These are phyloP conservation scores for Scutellaria barbata DNA, from an alignment of 257 asterid species.

Conservation along the genomic window DNA sequence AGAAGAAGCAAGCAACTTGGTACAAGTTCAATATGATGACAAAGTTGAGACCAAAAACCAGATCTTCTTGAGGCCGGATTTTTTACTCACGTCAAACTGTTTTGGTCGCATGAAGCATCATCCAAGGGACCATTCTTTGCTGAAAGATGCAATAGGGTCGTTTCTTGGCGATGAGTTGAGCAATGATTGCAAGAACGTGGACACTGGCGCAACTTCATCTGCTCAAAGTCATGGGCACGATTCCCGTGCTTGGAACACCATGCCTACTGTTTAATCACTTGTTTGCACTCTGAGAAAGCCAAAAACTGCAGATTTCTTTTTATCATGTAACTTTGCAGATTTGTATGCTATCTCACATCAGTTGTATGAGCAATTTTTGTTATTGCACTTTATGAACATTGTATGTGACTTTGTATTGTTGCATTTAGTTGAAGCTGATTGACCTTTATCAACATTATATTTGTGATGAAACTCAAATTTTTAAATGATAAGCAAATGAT, in stretches of 20 bases:
- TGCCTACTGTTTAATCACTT: slow-evolving; percentile 34
- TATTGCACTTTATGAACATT: too few relatives aligned
- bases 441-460: too few relatives aligned
- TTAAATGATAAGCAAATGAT: too few relatives aligned
- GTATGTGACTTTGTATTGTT: too few relatives aligned
- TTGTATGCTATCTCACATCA: too few relatives aligned
- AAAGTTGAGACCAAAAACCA: slow-evolving; percentile 33
- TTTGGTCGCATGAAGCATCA: slow-evolving; percentile 42
- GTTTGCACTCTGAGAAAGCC: slow-evolving; percentile 20
- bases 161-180: slow-evolving; percentile 37
- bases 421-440: too few relatives aligned
- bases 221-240: slow-evolving; percentile 34
- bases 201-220: slow-evolving; percentile 32
- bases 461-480: too few relatives aligned
- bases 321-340: too few relatives aligned
- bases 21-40: slow-evolving; percentile 21
- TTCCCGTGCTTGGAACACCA: slow-evolving; percentile 40
- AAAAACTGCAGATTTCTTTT: background rate
- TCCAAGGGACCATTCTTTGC: too few relatives aligned
- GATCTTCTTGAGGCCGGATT: slow-evolving; percentile 58
- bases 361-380: too few relatives aligned
- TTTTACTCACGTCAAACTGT: slow-evolving; percentile 54
- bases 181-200: slow-evolving; percentile 36
- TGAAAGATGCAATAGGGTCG: slow-evolving; percentile 20
- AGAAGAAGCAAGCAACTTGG: slow-evolving; percentile 36